These are phyloP conservation scores for Lepiota venenata DNA, from an alignment of 768 basidiomycete genomes.

Conservation along the genomic window DNA sequence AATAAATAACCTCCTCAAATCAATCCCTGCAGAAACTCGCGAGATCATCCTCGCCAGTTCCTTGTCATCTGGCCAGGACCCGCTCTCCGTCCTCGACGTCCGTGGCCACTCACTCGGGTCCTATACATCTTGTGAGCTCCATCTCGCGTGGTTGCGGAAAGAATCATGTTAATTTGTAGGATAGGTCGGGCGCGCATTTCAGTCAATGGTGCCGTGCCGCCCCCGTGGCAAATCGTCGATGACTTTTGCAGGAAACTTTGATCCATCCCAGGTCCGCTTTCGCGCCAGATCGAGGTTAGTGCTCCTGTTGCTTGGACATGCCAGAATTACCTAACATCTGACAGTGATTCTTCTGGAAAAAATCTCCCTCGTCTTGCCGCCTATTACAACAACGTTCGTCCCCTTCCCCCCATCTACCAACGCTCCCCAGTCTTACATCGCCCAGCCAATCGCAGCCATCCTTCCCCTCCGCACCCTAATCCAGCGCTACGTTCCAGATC, in stretches of 20 bases:
- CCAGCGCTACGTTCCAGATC: constrained; percentile 54
- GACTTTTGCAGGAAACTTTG: constrained; percentile 63
- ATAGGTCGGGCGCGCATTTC: constrained; percentile 60
- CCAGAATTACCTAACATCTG: not conserved
- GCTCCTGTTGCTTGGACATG: not conserved
- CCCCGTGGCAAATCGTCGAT: constrained; percentile 39
- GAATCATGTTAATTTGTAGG: not conserved
- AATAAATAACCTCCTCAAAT: constrained; percentile 43
- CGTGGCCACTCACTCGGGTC: constrained; percentile 58
- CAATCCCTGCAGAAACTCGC: constrained; percentile 51
- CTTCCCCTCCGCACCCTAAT: constrained; percentile 58
- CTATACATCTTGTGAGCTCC: constrained; percentile 69
- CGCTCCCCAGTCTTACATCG: not conserved
- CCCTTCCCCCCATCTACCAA: not conserved
- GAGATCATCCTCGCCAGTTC: constrained; percentile 54
- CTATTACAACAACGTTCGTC: constrained; percentile 47
- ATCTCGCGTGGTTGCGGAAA: not conserved
- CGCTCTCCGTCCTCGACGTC: constrained; percentile 55
- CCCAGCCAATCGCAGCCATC: constrained; percentile 42
- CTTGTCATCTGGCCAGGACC: constrained; percentile 63
- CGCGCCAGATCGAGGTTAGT: constrained; percentile 66
- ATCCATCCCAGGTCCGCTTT: constrained; percentile 59
- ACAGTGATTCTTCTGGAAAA: constrained; percentile 61
- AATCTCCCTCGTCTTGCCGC: constrained; percentile 54
- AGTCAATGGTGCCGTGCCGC: constrained; percentile 33